These are phyloP conservation scores for Phaffia tasmanica DNA, from an alignment of 768 basidiomycete species.

Conservation along the genomic window DNA sequence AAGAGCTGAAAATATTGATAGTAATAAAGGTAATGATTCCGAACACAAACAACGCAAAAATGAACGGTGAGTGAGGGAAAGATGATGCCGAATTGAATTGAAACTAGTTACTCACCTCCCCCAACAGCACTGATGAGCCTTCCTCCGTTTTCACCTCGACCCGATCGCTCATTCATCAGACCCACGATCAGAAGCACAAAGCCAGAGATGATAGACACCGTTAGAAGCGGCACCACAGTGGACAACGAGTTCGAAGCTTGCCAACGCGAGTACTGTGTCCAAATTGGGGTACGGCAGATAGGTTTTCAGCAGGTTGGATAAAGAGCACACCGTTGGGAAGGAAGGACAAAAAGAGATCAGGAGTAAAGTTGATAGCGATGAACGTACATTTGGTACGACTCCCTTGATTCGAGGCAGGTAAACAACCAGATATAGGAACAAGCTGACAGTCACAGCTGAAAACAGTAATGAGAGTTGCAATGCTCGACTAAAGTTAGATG, in stretches of 20 bases:
- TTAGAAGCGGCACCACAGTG: slow-evolving; percentile 18
- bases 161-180: slow-evolving; percentile 1
- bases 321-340: neutral
- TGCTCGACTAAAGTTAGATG: neutral
- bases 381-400: slow-evolving; percentile 13
- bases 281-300: neutral
- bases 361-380: neutral
- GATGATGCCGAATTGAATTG: neutral
- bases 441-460: slow-evolving; percentile 12
- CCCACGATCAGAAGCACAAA: slow-evolving; percentile 15
- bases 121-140: slow-evolving; percentile 2
- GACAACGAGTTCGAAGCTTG: slow-evolving; percentile 8
- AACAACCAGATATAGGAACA: slow-evolving; percentile 23
- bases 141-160: neutral
- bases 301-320: neutral
- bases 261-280: slow-evolving; percentile 15
- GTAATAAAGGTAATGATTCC: neutral
- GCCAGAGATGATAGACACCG: slow-evolving; percentile 11
- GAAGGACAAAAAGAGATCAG: neutral
- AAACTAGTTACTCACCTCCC: neutral
- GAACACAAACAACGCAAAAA: too few relatives aligned
- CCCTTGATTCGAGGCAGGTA: slow-evolving; percentile 20
- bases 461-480: slow-evolving; percentile 8
- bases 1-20: neutral
- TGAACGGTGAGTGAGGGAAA: neutral